Evolutionary conservation across 2,329 filamentous ascomycete genomes (phyloP).

Genomic region (Thelonectria rubi): DNA sequence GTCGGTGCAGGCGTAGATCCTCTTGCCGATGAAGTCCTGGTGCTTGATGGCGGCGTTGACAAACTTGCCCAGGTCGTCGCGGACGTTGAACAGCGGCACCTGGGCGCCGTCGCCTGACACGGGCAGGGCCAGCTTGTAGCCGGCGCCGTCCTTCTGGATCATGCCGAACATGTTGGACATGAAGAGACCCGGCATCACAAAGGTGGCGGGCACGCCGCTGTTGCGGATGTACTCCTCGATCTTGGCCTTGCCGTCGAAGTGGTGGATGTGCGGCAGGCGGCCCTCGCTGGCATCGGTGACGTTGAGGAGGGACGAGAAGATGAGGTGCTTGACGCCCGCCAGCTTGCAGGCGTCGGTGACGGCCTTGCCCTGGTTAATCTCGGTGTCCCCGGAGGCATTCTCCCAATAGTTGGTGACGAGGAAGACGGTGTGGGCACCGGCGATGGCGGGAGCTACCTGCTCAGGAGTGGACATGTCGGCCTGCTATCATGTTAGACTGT

Average conservation of each 20-base stretch:
- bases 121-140: conserved; percentile 44
- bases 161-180: conserved; percentile 58
- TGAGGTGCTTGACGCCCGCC: conserved; percentile 54
- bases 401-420: conserved; percentile 53
- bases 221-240: conserved; percentile 65
- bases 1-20: conserved; percentile 48
- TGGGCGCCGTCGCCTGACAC: conserved; percentile 44
- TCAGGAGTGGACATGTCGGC: conserved; percentile 53
- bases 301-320: conserved; percentile 57
- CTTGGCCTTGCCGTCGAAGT: conserved; percentile 67
- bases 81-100: conserved; percentile 51
- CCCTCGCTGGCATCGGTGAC: conserved; percentile 51
- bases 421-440: conserved; percentile 55
- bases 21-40: conserved; percentile 42
- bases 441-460: conserved; percentile 50
- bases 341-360: conserved; percentile 57
- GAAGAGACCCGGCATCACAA: conserved; percentile 62
- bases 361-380: conserved; percentile 54
- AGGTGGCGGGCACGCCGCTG: conserved; percentile 58
- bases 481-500: conserved; percentile 32
- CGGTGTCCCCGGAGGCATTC: conserved; percentile 44
- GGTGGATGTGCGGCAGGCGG: conserved; percentile 49
- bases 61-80: conserved; percentile 52
- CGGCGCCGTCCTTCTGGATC: conserved; percentile 44
- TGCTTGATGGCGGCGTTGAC: conserved; percentile 48